These are phyloP conservation scores for Cynara cardunculus DNA, from an alignment of 129 eudicot species.

Conservation along the genomic window DNA sequence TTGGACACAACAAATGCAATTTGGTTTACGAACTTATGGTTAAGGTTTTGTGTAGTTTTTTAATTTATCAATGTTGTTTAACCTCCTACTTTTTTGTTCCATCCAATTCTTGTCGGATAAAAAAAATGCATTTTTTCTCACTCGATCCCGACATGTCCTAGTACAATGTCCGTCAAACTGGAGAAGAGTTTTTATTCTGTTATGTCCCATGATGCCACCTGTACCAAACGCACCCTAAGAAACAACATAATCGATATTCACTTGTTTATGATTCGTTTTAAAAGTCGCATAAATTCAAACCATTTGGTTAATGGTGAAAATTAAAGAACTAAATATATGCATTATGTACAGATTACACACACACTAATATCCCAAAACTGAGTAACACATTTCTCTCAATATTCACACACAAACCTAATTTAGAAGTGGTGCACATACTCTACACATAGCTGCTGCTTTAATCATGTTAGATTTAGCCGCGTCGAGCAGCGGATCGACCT, in stretches of 20 bases:
- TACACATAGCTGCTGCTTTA: constrained; percentile 67
- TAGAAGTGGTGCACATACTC: constrained; percentile 29
- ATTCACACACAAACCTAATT: constrained; percentile 9
- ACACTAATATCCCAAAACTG: background rate
- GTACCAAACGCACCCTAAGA: background rate
- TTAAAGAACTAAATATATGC: constrained; percentile 5
- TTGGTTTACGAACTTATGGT: background rate
- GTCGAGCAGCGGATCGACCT: constrained; percentile 80
- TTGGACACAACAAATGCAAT: background rate
- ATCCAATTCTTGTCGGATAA: too few relatives aligned
- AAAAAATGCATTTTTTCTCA: background rate
- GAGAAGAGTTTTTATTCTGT: too few relatives aligned
- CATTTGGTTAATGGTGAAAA: background rate
- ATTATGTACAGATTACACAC: constrained; percentile 20
- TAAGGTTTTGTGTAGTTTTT: too few relatives aligned
- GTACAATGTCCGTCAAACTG: background rate
- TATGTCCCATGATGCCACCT: background rate
- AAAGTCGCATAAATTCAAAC: background rate
- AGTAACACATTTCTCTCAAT: constrained; percentile 1
- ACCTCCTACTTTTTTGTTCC: background rate
- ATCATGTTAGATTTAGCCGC: constrained; percentile 90
- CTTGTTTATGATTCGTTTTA: background rate
- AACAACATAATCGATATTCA: background rate
- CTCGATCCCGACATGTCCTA: background rate
- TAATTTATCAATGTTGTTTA: background rate